Evolutionary conservation across 176 grass and related monocot species (phyloP), one percentile per base, ranked within the genome.

Genomic region (Ensete ventricosum): DNA sequence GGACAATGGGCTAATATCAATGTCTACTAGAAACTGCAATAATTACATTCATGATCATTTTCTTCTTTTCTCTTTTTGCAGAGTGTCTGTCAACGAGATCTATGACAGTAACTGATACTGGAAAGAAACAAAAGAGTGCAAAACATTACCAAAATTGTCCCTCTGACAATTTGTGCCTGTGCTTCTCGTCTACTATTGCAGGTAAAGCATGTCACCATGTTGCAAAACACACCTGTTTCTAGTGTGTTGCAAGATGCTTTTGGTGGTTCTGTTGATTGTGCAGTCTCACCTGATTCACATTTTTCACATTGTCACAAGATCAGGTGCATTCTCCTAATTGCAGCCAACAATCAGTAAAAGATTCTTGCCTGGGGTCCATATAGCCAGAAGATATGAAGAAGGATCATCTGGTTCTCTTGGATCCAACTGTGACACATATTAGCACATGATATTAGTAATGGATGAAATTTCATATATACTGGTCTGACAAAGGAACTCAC

Each of bases 351-450:
- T 77, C 9, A 16, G 49, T 24, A 66, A 52, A 52, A 50, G 8
- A 50, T 52, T 76, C 85, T 84, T 86, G 76, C 89, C 89, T 86
- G 91, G 88, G 19, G 85, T 88, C 91, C 91, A 95, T 86, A 95
- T 88, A 53, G 88, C 86, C 23, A 95, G 83, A 53, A 95, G 85
- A 71, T 90, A 95, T 7, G 91, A 81, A 24, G 78, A 88, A 70
- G 91, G 88, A 83, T 90, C 91, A 75, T 95, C 91, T 53, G 75
- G 83, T 17, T 95, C 83, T 82, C 91, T 88, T 84, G 16, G 81
- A 29, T 90, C 88, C 54, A 84, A 82, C 91, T 95, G 73, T 49
- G 83, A 77, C 24, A 62, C 51, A 53, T 71, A 8, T 79, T 62
- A 52, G 26, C 55, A 67, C 20, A 79, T 66, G 78, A 57, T 83